Conservation (phyloP, 73 alveolate genomes). For the Paramecium bursaria region DNA sequence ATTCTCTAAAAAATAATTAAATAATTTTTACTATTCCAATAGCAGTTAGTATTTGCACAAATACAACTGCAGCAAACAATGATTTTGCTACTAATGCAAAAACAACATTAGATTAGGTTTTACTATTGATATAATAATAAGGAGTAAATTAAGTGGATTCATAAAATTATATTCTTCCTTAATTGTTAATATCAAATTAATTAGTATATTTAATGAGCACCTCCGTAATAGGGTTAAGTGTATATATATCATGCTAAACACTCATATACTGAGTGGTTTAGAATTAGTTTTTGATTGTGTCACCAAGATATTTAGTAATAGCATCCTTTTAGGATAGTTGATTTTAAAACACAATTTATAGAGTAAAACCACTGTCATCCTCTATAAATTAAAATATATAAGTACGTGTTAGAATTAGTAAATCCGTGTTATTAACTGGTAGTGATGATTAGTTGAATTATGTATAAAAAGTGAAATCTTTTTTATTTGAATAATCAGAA, state of each 20-base stretch:
- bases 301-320: neutral
- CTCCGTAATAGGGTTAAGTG: constrained; percentile 16
- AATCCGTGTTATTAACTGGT: neutral
- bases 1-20: constrained; percentile 6
- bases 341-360: neutral
- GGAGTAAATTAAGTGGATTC: neutral
- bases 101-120: constrained; percentile 4
- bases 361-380: neutral
- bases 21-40: constrained; percentile 12
- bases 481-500: neutral
- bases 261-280: neutral
- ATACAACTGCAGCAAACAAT: constrained; percentile 25
- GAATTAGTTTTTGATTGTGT: neutral
- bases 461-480: neutral
- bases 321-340: neutral
- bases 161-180: constrained; percentile 20
- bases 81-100: constrained; percentile 24
- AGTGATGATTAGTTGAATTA: neutral
- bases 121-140: constrained; percentile 12
- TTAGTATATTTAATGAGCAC: constrained; percentile 6
- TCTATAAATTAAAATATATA: neutral
- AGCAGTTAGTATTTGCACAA: neutral
- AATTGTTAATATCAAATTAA: constrained; percentile 7
- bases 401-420: neutral
- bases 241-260: constrained; percentile 1